A percentile compares a stretch with the other conserved stretches of the same genome.
phyloP scores from a whole-genome alignment of 2,329 filamentous ascomycete species.

The Arthroderma sp. region DNA sequence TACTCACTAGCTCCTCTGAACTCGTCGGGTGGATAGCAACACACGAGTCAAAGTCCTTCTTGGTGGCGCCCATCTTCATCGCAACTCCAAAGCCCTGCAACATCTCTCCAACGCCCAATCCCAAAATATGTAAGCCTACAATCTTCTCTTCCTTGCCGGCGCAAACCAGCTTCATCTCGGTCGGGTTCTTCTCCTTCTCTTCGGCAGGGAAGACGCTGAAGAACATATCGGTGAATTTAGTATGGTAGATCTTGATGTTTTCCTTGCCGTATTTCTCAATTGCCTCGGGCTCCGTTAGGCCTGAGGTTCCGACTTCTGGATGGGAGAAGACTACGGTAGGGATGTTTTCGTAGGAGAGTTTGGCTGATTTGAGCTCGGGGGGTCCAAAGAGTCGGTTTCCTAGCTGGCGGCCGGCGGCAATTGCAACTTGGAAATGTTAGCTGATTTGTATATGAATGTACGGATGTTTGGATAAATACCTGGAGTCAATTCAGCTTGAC shows the following conservation, averaged over 20 bases:
- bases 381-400: slow-evolving; percentile 38
- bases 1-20: slow-evolving; percentile 56
- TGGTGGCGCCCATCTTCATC: slow-evolving; percentile 67
- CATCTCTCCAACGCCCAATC: slow-evolving; percentile 47
- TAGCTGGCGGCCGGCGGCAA: slow-evolving; percentile 38
- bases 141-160: slow-evolving; percentile 37
- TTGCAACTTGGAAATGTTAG: slow-evolving; percentile 27
- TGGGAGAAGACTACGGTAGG: slow-evolving; percentile 42
- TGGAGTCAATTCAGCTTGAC: slow-evolving; percentile 38
- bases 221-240: slow-evolving; percentile 38
- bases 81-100: slow-evolving; percentile 64
- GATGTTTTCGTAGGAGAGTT: slow-evolving; percentile 38
- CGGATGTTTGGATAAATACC: slow-evolving; percentile 18
- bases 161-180: slow-evolving; percentile 39
- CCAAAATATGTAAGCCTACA: slow-evolving; percentile 38
- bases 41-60: slow-evolving; percentile 61
- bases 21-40: slow-evolving; percentile 68
- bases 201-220: slow-evolving; percentile 34
- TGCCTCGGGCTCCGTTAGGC: slow-evolving; percentile 38
- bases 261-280: slow-evolving; percentile 35
- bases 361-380: slow-evolving; percentile 29
- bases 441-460: neutral
- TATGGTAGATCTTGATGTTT: slow-evolving; percentile 38
- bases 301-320: slow-evolving; percentile 37
- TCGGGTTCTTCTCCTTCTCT: slow-evolving; percentile 37